Base-by-base conservation (phyloP, 371 early-diverging fungal genomes). In the Basidiobolus meristosporus region DNA sequence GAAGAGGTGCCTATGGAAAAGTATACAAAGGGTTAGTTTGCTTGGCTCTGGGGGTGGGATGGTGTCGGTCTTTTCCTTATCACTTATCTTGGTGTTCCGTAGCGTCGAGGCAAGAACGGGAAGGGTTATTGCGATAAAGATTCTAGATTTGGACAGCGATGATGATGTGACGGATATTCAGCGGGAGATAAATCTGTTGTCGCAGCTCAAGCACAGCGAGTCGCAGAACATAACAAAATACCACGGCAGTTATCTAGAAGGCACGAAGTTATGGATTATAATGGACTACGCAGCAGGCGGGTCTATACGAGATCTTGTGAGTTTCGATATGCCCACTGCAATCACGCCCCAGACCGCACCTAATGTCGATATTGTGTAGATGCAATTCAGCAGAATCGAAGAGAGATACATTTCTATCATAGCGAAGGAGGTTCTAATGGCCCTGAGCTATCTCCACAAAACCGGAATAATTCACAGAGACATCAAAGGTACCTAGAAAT, bases 281-380 rank as follows among this genome's bases (percentile, higher is more conserved):
- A 93, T 97, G 92, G 95, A 93, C 45, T 91, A 82, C 65, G 93
- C 92, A 2, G 89, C 77, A 4, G 96, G 90, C 29, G 96, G 96
- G 11, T 90, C 89, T 43, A 70, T 97, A 36, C 60, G 88, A 45
- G 64, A 66, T 2, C 59, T 88, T 45, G 86, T 86, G 72, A 56
- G 67, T 56, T 53, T 45, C 10, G 10, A 36, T 26, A 22, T 18
- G 19, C 23, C 28, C 26, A 18, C 12, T 37, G 6, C 18, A 23
- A 16, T n/a, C n/a, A n/a, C n/a, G n/a, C n/a, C n/a, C 41, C 20
- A 29, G 30, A 10, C 22, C 2, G 12, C 14, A 6, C 32, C 16
- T 38, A 29, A 21, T 20, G 33, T 16, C n/a, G 15, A 12, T 10
- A 26, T 36, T 21, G 20, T 23, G 6, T 47, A 83, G 73, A 73